Conservation (phyloP, 331 rosid genomes). For the Phaseolus coccineus region DNA sequence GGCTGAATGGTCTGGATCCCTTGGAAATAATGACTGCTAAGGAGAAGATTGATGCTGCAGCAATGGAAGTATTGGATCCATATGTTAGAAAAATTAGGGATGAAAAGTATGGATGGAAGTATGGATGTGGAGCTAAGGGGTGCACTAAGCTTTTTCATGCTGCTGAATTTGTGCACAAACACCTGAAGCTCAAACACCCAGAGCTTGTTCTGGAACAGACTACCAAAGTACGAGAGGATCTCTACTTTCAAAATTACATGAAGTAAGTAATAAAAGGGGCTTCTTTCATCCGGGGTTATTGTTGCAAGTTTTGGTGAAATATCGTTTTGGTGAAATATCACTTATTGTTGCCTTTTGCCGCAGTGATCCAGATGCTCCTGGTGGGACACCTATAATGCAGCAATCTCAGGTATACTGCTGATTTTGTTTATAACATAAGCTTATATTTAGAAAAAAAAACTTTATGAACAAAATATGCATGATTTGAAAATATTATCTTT, state of each 20-base stretch:
- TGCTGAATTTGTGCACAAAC: conserved; percentile 94
- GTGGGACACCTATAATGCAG: conserved; percentile 97
- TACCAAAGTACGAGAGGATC: conserved; percentile 86
- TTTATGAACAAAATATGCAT: neutral
- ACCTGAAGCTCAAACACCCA: conserved; percentile 91
- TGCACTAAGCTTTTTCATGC: conserved; percentile 99
- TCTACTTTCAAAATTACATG: conserved; percentile 94
- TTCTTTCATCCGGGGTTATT: neutral
- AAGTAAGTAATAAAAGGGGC: conserved; percentile 63
- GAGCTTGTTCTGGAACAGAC: conserved; percentile 88
- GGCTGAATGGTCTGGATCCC: conserved; percentile 90
- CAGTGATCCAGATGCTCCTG: conserved; percentile 93
- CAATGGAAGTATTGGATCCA: conserved; percentile 87
- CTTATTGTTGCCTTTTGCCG: conserved; percentile 51
- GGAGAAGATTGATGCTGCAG: conserved; percentile 96
- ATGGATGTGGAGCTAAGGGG: conserved; percentile 99
- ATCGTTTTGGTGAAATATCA: conserved; percentile 38
- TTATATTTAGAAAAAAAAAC: conserved; percentile 6
- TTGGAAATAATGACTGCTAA: conserved; percentile 94
- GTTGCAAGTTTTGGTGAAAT: conserved; percentile 28
- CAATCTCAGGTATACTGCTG: conserved; percentile 73
- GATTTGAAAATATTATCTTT: conserved; percentile 24
- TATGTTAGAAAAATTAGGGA: conserved; percentile 93
- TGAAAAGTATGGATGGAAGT: conserved; percentile 99
- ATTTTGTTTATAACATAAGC: conserved; percentile 3